A percentile compares a stretch with the other conserved stretches of the same genome.
phyloP scores from a whole-genome alignment of 129 eudicot genomes.

The Saussurea involucrata region DNA sequence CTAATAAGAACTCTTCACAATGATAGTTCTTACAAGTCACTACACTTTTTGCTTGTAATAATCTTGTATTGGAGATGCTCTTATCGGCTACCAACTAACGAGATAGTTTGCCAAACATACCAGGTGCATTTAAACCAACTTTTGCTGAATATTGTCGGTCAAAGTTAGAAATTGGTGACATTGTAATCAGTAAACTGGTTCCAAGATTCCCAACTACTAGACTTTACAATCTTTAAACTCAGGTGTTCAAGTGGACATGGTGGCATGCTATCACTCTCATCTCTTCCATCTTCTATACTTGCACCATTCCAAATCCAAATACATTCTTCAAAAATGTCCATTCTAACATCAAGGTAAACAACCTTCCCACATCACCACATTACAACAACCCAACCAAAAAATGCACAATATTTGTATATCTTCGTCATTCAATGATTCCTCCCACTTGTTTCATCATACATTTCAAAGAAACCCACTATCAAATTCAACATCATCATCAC shows the following conservation, averaged over 20 bases:
- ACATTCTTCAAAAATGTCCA: slow-evolving; percentile 20
- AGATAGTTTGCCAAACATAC: no score
- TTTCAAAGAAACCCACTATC: slow-evolving; percentile 25
- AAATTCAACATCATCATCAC: slow-evolving; percentile 21
- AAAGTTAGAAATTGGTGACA: not conserved
- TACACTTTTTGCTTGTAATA: no score
- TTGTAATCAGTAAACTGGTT: slow-evolving; percentile 12
- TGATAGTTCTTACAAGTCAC: no score
- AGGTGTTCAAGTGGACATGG: not conserved
- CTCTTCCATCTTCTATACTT: not conserved
- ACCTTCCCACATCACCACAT: slow-evolving; percentile 17
- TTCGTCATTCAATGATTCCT: slow-evolving; percentile 38
- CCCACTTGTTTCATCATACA: slow-evolving; percentile 37
- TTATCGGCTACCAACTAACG: no score
- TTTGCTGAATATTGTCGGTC: not conserved
- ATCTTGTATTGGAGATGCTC: no score
- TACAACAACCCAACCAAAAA: slow-evolving; percentile 28
- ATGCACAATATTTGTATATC: slow-evolving; percentile 29
- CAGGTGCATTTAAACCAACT: no score
- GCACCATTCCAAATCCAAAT: slow-evolving; percentile 27
- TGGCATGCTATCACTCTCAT: not conserved
- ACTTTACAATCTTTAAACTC: not conserved
- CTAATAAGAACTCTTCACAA: no score
- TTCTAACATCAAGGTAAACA: slow-evolving; percentile 44
- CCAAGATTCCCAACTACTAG: slow-evolving; percentile 2